phyloP scores from a whole-genome alignment of 208 protist species.

The Lotmaria passim region DNA sequence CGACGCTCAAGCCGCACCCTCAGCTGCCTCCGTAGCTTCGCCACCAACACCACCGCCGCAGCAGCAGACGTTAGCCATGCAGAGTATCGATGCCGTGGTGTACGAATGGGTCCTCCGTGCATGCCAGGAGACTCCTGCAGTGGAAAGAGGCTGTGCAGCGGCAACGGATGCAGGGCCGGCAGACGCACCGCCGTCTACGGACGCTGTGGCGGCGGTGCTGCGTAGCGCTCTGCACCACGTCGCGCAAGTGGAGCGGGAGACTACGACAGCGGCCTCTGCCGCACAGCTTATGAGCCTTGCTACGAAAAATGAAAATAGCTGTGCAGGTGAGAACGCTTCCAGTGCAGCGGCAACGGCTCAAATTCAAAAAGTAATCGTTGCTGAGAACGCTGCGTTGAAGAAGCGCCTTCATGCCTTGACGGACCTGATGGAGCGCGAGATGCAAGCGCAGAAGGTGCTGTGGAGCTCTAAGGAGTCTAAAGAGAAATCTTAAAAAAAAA shows the following conservation, averaged over 20 bases:
- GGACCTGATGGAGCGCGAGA: conserved; percentile 61
- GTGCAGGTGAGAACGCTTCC: neutral
- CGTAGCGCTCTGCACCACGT: conserved; percentile 20
- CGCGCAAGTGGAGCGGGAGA: conserved; percentile 9
- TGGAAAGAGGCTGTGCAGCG: neutral
- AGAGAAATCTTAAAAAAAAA: neutral
- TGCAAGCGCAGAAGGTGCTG: conserved; percentile 40
- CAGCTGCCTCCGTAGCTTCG: neutral
- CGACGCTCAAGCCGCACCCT: neutral
- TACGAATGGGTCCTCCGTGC: conserved; percentile 32
- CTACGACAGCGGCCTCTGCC: neutral
- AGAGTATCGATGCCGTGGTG: conserved; percentile 3
- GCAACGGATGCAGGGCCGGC: neutral
- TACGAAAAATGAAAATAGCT: neutral
- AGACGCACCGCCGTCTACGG: neutral
- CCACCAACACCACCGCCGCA: neutral
- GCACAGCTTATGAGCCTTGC: no score
- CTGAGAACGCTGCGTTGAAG: conserved; percentile 61
- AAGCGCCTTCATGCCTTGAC: conserved; percentile 54
- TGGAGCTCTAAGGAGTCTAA: conserved; percentile 5
- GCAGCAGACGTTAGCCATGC: neutral
- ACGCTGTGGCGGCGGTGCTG: conserved; percentile 23
- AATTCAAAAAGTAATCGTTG: conserved; percentile 14
- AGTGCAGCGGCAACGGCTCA: neutral
- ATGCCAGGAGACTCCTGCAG: conserved; percentile 10